Evolutionary conservation across 2,329 filamentous ascomycete genomes (phyloP), one percentile per base, ranked within the genome.

Genomic region (Fusarium sp.): DNA sequence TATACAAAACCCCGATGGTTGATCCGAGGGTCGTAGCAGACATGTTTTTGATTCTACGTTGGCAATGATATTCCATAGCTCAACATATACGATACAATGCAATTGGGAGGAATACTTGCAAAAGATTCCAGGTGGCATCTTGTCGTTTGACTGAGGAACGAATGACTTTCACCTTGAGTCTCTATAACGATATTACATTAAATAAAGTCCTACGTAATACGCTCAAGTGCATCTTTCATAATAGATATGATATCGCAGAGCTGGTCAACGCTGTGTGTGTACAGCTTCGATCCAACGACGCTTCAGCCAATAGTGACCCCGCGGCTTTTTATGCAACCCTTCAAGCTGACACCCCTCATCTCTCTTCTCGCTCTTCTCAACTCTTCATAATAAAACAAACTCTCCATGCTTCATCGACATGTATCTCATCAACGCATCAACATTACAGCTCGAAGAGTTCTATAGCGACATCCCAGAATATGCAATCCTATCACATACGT

Each of bases 401-500:
- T 14, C 1, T 2, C 4, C 7, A 17, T 6, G 14, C 10, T 1
- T 29, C 6, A 7, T 20, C 35, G 14, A 27, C 15, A 71, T 72
- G 69, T 58, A 68, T 37, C 69, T 72, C 35, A 58, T 72, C 23
- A 68, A 72, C 11, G 58, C 50, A 4, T 42, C 55, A 7, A 66
- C 46, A 2, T 33, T 66, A 3, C 17, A 33, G 18, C 55, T 72
- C 4, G 63, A 71, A 48, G 39, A 57, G 17, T 70, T 72, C 17
- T 36, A 50, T 43, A 58, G 61, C 11, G 48, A 40, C 17, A 42
- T 61, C 18, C 69, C 69, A 6, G 11, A 35, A 36, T 71, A 71
- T 47, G 68, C 67, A 29, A 70, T 68, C 18, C 14, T 71, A 33
- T 71, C 68, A 5, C 68, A 71, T 36, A 64, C 59, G n/a, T 71